phyloP scores from a whole-genome alignment of 2,329 filamentous ascomycete species.

The Dendrostoma leiphaemia region DNA sequence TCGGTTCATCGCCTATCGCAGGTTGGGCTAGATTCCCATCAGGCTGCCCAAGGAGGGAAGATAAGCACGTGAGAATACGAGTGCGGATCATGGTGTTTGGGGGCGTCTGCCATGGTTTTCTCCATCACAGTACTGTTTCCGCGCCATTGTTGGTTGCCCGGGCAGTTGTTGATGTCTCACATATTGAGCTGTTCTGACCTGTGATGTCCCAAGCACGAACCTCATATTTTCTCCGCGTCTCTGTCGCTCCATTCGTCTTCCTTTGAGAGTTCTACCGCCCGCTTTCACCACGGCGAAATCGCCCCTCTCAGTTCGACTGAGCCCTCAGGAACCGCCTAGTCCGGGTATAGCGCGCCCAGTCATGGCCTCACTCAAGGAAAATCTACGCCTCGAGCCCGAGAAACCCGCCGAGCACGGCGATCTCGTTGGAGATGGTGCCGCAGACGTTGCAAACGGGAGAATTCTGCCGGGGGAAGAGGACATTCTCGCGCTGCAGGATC shows the following conservation, averaged over 20 bases:
- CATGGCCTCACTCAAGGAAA: background rate
- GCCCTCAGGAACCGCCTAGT: no score
- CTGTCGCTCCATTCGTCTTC: background rate
- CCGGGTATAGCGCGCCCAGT: background rate
- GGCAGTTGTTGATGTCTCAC: background rate
- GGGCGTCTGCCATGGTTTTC: background rate
- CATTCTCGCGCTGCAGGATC: constrained; percentile 44
- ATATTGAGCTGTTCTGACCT: no score
- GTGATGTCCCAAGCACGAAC: background rate
- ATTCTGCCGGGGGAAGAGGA: constrained; percentile 29
- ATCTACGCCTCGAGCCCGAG: background rate
- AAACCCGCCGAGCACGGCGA: background rate
- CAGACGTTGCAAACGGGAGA: background rate
- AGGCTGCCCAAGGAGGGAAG: no score
- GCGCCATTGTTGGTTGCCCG: background rate
- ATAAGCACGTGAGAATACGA: no score
- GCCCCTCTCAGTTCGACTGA: no score
- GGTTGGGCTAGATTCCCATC: no score
- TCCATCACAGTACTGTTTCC: background rate
- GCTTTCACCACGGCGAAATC: no score
- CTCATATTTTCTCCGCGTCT: background rate
- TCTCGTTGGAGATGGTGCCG: background rate
- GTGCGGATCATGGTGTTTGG: no score
- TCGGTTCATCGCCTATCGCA: no score
- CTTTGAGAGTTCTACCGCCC: background rate